These are phyloP conservation scores for Xylaria sp. DNA, from an alignment of 2,329 filamentous ascomycete species.

Conservation along the genomic window DNA sequence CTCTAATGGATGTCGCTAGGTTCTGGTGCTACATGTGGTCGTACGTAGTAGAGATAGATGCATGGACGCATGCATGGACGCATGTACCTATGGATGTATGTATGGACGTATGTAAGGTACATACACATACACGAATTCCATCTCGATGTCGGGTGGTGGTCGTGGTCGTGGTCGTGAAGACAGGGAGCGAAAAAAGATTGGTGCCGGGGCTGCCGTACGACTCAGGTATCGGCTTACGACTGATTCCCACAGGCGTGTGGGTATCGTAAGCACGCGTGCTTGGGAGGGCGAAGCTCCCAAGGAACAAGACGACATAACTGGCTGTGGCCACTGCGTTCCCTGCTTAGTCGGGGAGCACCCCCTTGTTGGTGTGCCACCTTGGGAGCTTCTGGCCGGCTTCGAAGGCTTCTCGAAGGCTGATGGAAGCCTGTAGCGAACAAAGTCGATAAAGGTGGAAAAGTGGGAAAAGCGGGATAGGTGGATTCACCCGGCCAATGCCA, in stretches of 20 bases:
- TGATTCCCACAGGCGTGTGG: conserved; percentile 25
- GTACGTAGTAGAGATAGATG: too few relatives aligned
- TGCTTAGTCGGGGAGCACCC: conserved; percentile 26
- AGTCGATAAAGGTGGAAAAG: conserved; percentile 23
- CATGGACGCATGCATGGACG: too few relatives aligned
- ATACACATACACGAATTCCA: too few relatives aligned
- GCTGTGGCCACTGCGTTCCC: conserved; percentile 22
- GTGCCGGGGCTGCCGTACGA: conserved; percentile 34
- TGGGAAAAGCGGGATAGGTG: conserved; percentile 20
- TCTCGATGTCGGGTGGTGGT: too few relatives aligned
- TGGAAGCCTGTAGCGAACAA: conserved; percentile 37
- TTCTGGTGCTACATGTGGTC: not conserved
- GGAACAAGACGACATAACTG: conserved; percentile 28
- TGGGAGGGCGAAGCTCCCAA: conserved; percentile 24
- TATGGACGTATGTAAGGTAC: too few relatives aligned
- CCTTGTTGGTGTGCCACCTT: conserved; percentile 30
- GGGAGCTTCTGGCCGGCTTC: conserved; percentile 29
- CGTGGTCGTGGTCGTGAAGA: too few relatives aligned
- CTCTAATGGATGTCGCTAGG: too few relatives aligned
- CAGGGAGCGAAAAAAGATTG: not conserved
- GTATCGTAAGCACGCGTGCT: conserved; percentile 35
- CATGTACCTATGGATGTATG: too few relatives aligned
- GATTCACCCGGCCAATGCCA: conserved; percentile 24
- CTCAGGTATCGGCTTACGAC: conserved; percentile 30
- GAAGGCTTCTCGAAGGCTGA: conserved; percentile 37